Evolutionary conservation across 163 green algal genomes (phyloP).

Genomic region (Scenedesmus sp.): DNA sequence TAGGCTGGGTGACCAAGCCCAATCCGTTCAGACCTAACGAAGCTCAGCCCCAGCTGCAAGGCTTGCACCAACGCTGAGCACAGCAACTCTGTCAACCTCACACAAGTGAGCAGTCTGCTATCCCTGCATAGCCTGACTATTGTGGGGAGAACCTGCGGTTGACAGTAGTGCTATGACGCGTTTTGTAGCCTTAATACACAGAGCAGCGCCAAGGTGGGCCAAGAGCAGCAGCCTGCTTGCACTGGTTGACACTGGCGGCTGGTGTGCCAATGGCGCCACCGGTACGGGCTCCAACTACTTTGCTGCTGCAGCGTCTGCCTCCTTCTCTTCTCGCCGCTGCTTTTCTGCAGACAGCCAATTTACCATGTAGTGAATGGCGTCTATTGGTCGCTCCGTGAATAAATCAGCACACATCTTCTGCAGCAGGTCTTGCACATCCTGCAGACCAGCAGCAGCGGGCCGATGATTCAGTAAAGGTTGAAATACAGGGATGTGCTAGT

Average conservation of each 20-base stretch:
- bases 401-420: constrained; percentile 42
- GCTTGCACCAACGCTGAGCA: too few relatives aligned
- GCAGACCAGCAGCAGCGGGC: neutral
- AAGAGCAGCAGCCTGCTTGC: neutral
- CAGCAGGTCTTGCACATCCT: constrained; percentile 36
- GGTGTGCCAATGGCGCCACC: too few relatives aligned
- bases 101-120: too few relatives aligned
- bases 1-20: too few relatives aligned
- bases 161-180: too few relatives aligned
- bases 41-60: too few relatives aligned
- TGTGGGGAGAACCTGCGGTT: too few relatives aligned
- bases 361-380: constrained; percentile 39
- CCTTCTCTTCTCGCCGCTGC: constrained; percentile 19
- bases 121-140: too few relatives aligned
- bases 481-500: neutral
- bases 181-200: too few relatives aligned
- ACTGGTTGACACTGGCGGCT: neutral
- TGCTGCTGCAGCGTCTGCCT: constrained; percentile 1
- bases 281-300: neutral
- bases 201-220: neutral
- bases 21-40: too few relatives aligned
- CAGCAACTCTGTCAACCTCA: too few relatives aligned
- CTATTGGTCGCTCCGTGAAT: constrained; percentile 34
- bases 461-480: neutral
- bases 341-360: constrained; percentile 41